These are phyloP conservation scores for Colletotrichum sp. DNA, from an alignment of 2,329 filamentous ascomycete genomes.

Conservation along the genomic window DNA sequence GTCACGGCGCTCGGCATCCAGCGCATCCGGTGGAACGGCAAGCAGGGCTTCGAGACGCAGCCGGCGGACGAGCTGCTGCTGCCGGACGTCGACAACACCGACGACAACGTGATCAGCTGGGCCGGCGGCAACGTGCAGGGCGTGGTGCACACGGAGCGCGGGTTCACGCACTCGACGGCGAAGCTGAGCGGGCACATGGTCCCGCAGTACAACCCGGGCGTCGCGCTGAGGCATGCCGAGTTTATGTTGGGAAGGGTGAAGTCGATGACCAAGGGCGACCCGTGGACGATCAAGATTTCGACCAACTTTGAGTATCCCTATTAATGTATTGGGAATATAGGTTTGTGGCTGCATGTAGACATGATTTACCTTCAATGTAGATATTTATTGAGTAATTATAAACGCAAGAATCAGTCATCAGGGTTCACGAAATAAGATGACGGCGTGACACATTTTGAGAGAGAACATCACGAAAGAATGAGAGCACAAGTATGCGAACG, in stretches of 20 bases:
- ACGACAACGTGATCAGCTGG: slow-evolving; percentile 43
- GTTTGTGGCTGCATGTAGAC: neutral
- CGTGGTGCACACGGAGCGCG: slow-evolving; percentile 73
- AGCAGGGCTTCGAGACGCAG: slow-evolving; percentile 69
- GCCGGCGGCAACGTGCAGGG: slow-evolving; percentile 73
- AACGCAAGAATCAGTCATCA: neutral
- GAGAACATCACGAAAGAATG: no score
- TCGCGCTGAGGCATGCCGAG: slow-evolving; percentile 75
- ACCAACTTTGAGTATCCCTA: neutral
- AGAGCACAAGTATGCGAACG: neutral
- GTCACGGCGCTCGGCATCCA: slow-evolving; percentile 76
- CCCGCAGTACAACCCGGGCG: slow-evolving; percentile 71
- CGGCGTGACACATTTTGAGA: no score
- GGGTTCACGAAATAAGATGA: neutral
- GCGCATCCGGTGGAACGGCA: slow-evolving; percentile 81
- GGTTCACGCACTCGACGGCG: slow-evolving; percentile 73
- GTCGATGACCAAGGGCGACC: neutral
- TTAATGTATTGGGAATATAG: neutral
- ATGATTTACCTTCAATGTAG: neutral
- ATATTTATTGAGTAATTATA: neutral
- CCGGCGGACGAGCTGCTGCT: slow-evolving; percentile 72
- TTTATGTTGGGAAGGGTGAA: slow-evolving; percentile 74
- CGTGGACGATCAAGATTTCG: slow-evolving; percentile 6
- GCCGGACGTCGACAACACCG: slow-evolving; percentile 39
- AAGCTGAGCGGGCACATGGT: slow-evolving; percentile 71